Evolutionary conservation across 352 stramenopile genomes (phyloP), one percentile per base, ranked within the genome.

Genomic region (Globisporangium cylindrosporum): DNA sequence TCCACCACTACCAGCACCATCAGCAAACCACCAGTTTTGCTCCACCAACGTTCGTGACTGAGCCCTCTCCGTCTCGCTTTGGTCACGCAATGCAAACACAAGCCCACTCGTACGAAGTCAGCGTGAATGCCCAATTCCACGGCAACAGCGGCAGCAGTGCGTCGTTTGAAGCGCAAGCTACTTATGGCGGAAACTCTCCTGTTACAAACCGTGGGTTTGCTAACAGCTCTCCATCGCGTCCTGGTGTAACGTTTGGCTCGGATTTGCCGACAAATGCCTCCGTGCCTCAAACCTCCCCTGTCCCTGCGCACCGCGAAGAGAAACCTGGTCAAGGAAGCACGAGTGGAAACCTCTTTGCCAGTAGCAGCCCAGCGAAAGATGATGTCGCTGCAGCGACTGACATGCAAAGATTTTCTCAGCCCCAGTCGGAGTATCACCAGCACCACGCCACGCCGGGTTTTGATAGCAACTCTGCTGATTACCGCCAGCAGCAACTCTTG

Each of bases 351-450:
- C 48, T 66, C 57, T 61, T 65, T 66, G 48, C 46, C 3, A 70
- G 32, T 24, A 56, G 15, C 22, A 70, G 46, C 38, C 66, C 58
- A 43, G 25, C 27, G 58, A 66, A 71, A n/a, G 46, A 49, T 22
- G 14, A 27, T 27, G 20, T 41, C 10, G n/a, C 34, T 27, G 38
- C 27, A 29, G 20, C 41, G 3, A 27, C 10, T 48, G 34, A 15
- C 0, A 22, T 41, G 7, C 32, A 29, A 32, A 32, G 32, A 18
- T 62, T 62, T 55, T n/a, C 65, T 20, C 29, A 64, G 38, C 32
- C 64, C 10, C 46, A 36, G 20, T 10, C 41, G 20, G 59, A 64
- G 41, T 57, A 56, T 9, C 49, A 38, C 24, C 32, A 34, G 9
- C 29, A 61, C 34, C 34, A 43, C 20, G 18, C 48, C n/a, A 58